phyloP scores from a whole-genome alignment of 2,329 filamentous ascomycete genomes.

The Stagonosporopsis cucurbitacearum region DNA sequence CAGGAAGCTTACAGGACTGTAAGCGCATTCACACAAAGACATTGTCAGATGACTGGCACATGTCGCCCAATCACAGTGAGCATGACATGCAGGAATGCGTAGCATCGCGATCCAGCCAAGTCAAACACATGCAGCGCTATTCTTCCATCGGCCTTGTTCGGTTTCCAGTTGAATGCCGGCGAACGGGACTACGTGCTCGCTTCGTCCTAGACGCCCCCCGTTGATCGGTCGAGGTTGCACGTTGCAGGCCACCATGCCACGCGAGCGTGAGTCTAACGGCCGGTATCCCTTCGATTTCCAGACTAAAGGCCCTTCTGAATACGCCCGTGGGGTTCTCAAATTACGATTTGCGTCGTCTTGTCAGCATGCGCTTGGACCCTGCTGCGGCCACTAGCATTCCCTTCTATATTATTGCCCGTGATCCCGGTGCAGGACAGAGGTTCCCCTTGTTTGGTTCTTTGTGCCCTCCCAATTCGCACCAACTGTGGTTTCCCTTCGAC shows the following conservation, averaged over 20 bases:
- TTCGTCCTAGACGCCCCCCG: neutral
- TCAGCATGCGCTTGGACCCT: slow-evolving; percentile 14
- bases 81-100: slow-evolving; percentile 14
- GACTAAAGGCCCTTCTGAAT: neutral
- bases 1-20: slow-evolving; percentile 4
- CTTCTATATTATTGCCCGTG: slow-evolving; percentile 35
- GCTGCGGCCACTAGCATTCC: slow-evolving; percentile 12
- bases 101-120: slow-evolving; percentile 8
- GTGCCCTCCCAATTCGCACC: neutral
- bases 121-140: neutral
- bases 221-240: slow-evolving; percentile 1
- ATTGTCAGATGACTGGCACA: slow-evolving; percentile 18
- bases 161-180: slow-evolving; percentile 1
- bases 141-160: slow-evolving; percentile 8
- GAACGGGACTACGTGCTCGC: neutral
- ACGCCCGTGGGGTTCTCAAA: neutral
- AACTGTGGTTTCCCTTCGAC: neutral
- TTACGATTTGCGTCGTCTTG: slow-evolving; percentile 2
- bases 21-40: slow-evolving; percentile 11
- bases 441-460: slow-evolving; percentile 10
- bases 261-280: slow-evolving; percentile 11
- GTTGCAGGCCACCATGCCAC: slow-evolving; percentile 11
- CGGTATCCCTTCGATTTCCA: neutral
- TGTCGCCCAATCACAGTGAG: slow-evolving; percentile 17
- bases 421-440: slow-evolving; percentile 18